Evolutionary conservation across 306 rosid species (phyloP).

Genomic region (Cicer cuneatum): DNA sequence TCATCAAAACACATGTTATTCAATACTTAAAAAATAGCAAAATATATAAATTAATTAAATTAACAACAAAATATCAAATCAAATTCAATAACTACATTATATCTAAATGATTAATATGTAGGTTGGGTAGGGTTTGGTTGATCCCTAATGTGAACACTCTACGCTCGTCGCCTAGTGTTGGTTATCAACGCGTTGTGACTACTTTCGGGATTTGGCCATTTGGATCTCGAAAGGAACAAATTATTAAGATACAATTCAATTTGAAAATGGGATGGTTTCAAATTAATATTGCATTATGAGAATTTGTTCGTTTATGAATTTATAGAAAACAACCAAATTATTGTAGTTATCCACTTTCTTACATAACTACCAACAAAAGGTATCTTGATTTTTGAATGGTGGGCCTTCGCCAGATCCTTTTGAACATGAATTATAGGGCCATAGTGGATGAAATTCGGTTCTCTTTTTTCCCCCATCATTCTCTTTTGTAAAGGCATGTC

Average conservation of each 20-base stretch:
- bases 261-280: neutral
- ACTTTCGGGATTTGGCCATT: neutral
- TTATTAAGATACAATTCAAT: neutral
- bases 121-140: too few species aligned
- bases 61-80: too few species aligned
- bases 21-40: too few species aligned
- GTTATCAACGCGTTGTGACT: neutral
- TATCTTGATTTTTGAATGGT: conserved; percentile 43
- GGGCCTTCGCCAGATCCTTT: conserved; percentile 40
- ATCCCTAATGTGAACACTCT: neutral
- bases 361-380: conserved; percentile 4
- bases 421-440: conserved; percentile 1
- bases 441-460: conserved; percentile 34
- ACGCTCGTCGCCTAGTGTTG: neutral
- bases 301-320: conserved; percentile 11
- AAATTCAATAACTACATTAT: too few species aligned
- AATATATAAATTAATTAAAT: too few species aligned
- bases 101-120: too few species aligned
- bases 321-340: conserved; percentile 11
- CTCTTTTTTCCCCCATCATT: conserved; percentile 6
- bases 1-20: too few species aligned
- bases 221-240: neutral
- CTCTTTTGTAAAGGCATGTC: conserved; percentile 44
- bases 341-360: neutral
- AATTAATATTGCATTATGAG: neutral